Conservation (phyloP, 2,329 filamentous ascomycete genomes). For the Xylariaceae sp. region DNA sequence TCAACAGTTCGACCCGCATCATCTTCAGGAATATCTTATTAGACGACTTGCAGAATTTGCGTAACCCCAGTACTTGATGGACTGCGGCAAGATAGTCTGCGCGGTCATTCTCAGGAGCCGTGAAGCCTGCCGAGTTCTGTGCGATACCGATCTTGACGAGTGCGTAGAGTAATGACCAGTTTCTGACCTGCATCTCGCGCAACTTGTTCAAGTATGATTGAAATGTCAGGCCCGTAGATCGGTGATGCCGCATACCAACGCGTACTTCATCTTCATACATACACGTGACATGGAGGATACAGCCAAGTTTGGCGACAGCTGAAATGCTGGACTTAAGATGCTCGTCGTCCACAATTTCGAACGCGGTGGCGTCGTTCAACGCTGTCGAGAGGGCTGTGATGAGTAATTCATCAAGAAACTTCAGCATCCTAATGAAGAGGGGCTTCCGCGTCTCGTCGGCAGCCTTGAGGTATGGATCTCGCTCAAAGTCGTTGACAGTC, state of each 20-base stretch:
- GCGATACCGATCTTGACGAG: slow-evolving; percentile 70
- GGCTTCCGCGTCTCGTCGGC: slow-evolving; percentile 62
- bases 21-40: slow-evolving; percentile 87
- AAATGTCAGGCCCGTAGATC: slow-evolving; percentile 53
- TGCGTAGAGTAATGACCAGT: slow-evolving; percentile 84
- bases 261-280: slow-evolving; percentile 84
- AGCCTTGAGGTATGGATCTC: slow-evolving; percentile 59
- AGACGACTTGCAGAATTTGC: slow-evolving; percentile 78
- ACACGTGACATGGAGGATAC: slow-evolving; percentile 73
- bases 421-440: slow-evolving; percentile 70
- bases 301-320: slow-evolving; percentile 66
- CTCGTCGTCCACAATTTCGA: slow-evolving; percentile 78
- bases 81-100: slow-evolving; percentile 77
- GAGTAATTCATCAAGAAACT: slow-evolving; percentile 73
- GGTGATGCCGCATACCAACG: slow-evolving; percentile 64
- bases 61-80: slow-evolving; percentile 78
- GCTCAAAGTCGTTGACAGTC: slow-evolving; percentile 59
- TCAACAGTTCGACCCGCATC: slow-evolving; percentile 79
- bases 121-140: slow-evolving; percentile 62
- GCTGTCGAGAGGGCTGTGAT: slow-evolving; percentile 66
- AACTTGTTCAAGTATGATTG: slow-evolving; percentile 62
- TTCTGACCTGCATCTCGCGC: slow-evolving; percentile 80
- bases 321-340: slow-evolving; percentile 71
- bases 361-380: slow-evolving; percentile 63
- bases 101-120: slow-evolving; percentile 64